Evolutionary conservation across 352 stramenopile species (phyloP).

Genomic region (Globisporangium recalcitrans): DNA sequence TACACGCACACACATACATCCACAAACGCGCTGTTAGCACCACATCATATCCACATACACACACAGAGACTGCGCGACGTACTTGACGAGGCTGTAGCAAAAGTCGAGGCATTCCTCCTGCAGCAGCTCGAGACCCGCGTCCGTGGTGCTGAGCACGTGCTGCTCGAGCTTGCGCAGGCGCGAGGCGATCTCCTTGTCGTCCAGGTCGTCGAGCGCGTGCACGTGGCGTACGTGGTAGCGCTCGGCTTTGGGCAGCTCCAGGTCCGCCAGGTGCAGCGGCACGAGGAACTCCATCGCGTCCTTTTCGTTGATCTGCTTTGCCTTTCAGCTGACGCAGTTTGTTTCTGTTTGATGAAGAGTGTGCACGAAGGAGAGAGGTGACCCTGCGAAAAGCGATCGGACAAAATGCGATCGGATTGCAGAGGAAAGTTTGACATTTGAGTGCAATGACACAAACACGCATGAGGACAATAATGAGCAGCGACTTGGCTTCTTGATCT

Average conservation of each 20-base stretch:
- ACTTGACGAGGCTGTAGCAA: constrained; percentile 75
- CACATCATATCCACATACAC: not conserved
- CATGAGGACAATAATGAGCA: no score
- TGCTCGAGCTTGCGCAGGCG: constrained; percentile 46
- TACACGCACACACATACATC: not conserved
- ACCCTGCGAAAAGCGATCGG: constrained; percentile 2
- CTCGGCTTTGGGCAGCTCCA: constrained; percentile 65
- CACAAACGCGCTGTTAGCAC: not conserved
- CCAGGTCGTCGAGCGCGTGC: constrained; percentile 46
- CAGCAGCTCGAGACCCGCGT: constrained; percentile 49
- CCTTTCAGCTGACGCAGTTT: not conserved
- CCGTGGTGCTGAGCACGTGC: constrained; percentile 48
- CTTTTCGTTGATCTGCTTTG: not conserved
- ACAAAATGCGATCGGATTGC: not conserved
- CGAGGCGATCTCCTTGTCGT: constrained; percentile 36
- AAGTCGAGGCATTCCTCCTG: constrained; percentile 61
- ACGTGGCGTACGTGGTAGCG: constrained; percentile 66
- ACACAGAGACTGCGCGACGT: constrained; percentile 1
- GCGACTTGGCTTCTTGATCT: no score
- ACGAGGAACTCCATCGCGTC: constrained; percentile 69
- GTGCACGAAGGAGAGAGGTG: constrained; percentile 6
- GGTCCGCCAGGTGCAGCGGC: constrained; percentile 64
- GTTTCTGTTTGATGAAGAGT: constrained; percentile 8
- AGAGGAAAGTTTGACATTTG: not conserved
- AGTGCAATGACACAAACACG: no score